These are phyloP conservation scores for Bothriochloa decipiens DNA, from an alignment of 176 grass and related monocot species.

Conservation along the genomic window DNA sequence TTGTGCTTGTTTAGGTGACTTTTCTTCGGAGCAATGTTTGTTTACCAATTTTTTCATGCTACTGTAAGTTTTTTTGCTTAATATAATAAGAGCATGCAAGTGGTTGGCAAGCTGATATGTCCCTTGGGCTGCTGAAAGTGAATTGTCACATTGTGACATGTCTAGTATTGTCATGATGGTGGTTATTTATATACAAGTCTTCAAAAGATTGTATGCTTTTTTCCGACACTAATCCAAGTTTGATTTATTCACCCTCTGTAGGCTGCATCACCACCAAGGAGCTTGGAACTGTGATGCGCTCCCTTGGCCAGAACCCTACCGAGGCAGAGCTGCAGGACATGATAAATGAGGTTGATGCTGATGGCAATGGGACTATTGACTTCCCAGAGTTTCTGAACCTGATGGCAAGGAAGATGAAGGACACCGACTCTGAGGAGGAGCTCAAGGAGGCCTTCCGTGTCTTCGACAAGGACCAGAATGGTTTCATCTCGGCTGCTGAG, in stretches of 20 bases:
- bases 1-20: neutral
- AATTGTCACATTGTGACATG: neutral
- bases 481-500: conserved; percentile 80
- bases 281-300: conserved; percentile 75
- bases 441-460: conserved; percentile 75
- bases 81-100: neutral
- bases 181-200: too few species aligned
- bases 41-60: neutral
- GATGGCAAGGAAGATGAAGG: conserved; percentile 82
- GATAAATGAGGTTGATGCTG: conserved; percentile 78
- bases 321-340: conserved; percentile 81
- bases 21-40: neutral
- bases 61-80: conserved; percentile 7
- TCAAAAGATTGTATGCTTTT: neutral
- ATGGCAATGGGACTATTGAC: conserved; percentile 76
- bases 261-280: conserved; percentile 82
- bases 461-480: conserved; percentile 77
- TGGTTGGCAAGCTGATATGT: neutral
- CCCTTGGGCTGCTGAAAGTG: conserved; percentile 3
- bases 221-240: neutral
- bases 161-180: neutral
- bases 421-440: conserved; percentile 77
- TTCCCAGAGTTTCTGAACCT: conserved; percentile 79
- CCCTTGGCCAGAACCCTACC: conserved; percentile 74
- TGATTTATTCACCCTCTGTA: neutral